Conservation (phyloP, 2,329 filamentous ascomycete species). For the Microsporum audouinii region DNA sequence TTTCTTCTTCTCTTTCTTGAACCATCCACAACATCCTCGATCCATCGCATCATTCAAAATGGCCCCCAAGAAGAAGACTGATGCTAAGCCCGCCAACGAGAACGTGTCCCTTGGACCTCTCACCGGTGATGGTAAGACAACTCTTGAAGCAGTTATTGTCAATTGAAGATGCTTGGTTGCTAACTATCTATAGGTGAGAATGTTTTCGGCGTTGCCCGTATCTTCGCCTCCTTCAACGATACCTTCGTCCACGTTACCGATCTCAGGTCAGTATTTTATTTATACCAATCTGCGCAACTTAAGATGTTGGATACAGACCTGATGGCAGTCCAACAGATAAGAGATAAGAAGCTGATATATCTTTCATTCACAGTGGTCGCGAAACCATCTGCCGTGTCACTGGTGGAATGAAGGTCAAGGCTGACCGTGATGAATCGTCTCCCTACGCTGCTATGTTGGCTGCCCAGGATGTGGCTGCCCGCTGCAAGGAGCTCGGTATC, state of each 20-base stretch:
- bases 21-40: conserved; percentile 1
- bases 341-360: neutral
- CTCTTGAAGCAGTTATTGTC: neutral
- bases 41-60: conserved; percentile 41
- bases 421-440: conserved; percentile 98
- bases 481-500: conserved; percentile 76
- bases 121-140: conserved; percentile 72
- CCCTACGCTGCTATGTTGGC: conserved; percentile 99
- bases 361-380: conserved; percentile 70
- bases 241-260: conserved; percentile 98
- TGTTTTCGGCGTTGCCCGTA: conserved; percentile 95
- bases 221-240: conserved; percentile 92
- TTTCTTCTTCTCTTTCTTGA: neutral
- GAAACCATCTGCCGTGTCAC: conserved; percentile 99
- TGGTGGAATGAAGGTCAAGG: conserved; percentile 99
- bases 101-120: conserved; percentile 98
- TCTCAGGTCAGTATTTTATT: conserved; percentile 58
- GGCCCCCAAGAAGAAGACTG: conserved; percentile 92
- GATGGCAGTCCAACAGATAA: neutral
- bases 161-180: conserved; percentile 3
- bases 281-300: neutral
- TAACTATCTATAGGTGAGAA: conserved; percentile 58
- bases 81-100: conserved; percentile 69
- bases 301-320: neutral
- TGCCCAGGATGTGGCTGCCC: conserved; percentile 90